phyloP scores from a whole-genome alignment of 805 yeast genomes.

The Priceomyces haplophilus region DNA sequence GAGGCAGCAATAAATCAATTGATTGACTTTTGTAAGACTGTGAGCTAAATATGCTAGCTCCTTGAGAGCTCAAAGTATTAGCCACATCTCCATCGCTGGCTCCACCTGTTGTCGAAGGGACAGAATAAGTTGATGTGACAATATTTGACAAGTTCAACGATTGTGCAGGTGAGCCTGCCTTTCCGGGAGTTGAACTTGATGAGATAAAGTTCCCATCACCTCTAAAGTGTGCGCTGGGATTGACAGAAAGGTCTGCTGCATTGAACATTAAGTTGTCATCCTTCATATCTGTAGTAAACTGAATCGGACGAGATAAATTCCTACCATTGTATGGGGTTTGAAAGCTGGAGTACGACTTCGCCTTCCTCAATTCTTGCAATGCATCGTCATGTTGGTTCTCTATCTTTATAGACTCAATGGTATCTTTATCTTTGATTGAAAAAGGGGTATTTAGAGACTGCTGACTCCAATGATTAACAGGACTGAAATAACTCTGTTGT shows the following conservation, averaged over 20 bases:
- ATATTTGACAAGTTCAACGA: constrained; percentile 2
- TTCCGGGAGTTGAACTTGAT: constrained; percentile 8
- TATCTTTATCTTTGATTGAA: constrained; percentile 22
- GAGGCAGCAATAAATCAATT: constrained; percentile 28
- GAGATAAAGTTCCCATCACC: constrained; percentile 5
- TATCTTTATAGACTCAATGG: constrained; percentile 30
- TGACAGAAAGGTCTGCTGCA: constrained; percentile 27
- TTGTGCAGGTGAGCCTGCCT: constrained; percentile 4
- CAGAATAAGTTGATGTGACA: constrained; percentile 10
- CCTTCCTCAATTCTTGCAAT: constrained; percentile 36
- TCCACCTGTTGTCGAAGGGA: constrained; percentile 10
- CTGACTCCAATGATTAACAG: constrained; percentile 8
- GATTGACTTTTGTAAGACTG: constrained; percentile 5
- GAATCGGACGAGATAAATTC: constrained; percentile 1
- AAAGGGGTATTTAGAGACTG: constrained; percentile 7
- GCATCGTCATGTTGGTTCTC: constrained; percentile 45
- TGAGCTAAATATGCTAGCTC: neutral
- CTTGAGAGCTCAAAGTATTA: constrained; percentile 1
- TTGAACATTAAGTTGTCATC: constrained; percentile 16
- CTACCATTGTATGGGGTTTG: neutral
- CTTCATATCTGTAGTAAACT: constrained; percentile 1
- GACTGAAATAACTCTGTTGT: constrained; percentile 12
- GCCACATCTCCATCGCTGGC: constrained; percentile 4
- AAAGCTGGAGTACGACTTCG: constrained; percentile 25
- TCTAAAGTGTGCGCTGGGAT: constrained; percentile 20